These are phyloP conservation scores for Saitozyma podzolica DNA, from an alignment of 768 basidiomycete genomes.

Conservation along the genomic window DNA sequence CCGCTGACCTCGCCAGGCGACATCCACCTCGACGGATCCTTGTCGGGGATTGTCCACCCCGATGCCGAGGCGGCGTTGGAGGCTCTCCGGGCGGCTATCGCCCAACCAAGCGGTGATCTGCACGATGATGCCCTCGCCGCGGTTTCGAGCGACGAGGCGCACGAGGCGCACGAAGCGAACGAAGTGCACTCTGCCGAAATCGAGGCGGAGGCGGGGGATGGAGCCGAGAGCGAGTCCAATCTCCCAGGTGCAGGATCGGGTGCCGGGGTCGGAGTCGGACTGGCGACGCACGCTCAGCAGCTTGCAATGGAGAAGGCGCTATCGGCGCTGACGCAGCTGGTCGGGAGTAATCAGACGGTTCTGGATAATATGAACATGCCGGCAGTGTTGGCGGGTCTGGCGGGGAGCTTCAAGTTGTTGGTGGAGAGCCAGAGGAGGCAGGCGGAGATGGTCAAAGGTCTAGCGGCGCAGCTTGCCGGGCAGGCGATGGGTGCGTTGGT, in stretches of 20 bases:
- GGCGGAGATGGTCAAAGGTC: slow-evolving; percentile 19
- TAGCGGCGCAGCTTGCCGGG: slow-evolving; percentile 11
- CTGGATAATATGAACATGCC: slow-evolving; percentile 25
- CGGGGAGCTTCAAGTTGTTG: slow-evolving; percentile 17
- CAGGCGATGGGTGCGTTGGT: background rate
- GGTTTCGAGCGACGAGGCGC: no score
- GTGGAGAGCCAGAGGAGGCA: slow-evolving; percentile 23
- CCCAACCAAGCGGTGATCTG: background rate
- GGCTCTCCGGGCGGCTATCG: slow-evolving; percentile 34
- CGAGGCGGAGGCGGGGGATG: no score
- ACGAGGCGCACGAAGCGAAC: no score
- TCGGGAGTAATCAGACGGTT: slow-evolving; percentile 10
- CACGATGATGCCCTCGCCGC: no score
- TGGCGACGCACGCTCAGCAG: no score
- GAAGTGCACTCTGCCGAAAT: no score
- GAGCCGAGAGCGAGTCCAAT: no score
- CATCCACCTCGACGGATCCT: no score
- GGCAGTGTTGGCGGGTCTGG: slow-evolving; percentile 14
- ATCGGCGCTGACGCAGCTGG: slow-evolving; percentile 9
- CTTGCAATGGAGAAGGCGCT: slow-evolving; percentile 5
- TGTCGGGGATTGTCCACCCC: background rate
- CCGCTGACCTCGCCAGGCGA: no score
- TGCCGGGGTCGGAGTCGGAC: no score
- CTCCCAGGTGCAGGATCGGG: no score
- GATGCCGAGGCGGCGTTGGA: slow-evolving; percentile 33